A percentile compares a stretch with the other conserved stretches of the same genome.
Evolutionary conservation across 164 flowering plant species (phyloP).

Genomic region (Cinnamomum micranthum): DNA sequence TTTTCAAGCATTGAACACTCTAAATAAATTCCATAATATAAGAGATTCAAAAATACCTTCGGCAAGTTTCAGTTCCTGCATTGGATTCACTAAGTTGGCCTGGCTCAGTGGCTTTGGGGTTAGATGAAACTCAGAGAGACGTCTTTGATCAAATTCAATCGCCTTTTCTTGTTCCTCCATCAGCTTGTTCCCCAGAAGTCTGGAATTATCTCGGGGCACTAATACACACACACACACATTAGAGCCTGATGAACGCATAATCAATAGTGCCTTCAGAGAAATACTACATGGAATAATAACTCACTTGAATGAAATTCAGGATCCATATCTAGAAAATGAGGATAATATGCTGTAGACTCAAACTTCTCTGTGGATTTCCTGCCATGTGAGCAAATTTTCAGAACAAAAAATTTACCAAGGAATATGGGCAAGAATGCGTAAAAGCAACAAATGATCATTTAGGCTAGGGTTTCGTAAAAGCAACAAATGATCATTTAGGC

Average conservation of each 20-base stretch:
- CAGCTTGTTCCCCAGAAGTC: conserved; percentile 45
- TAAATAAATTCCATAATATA: neutral
- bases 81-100: conserved; percentile 38
- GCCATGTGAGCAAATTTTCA: conserved; percentile 12
- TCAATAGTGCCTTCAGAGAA: neutral
- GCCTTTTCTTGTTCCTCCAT: conserved; percentile 60
- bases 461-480: neutral
- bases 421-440: no score
- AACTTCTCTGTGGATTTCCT: conserved; percentile 54
- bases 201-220: conserved; percentile 51
- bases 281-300: conserved; percentile 9
- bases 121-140: conserved; percentile 40
- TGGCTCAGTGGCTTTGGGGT: conserved; percentile 29
- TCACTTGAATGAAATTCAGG: conserved; percentile 51
- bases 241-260: neutral
- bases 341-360: conserved; percentile 34
- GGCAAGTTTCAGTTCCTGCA: conserved; percentile 35
- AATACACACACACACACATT: neutral
- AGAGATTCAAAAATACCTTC: conserved; percentile 34
- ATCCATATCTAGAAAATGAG: conserved; percentile 43
- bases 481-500: neutral
- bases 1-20: neutral
- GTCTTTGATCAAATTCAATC: conserved; percentile 50
- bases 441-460: neutral
- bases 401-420: neutral